A percentile compares a stretch with the other conserved stretches of the same genome.
Evolutionary conservation across 2,329 filamentous ascomycete species (phyloP).

Genomic region (Colletotrichum higginsianum): DNA sequence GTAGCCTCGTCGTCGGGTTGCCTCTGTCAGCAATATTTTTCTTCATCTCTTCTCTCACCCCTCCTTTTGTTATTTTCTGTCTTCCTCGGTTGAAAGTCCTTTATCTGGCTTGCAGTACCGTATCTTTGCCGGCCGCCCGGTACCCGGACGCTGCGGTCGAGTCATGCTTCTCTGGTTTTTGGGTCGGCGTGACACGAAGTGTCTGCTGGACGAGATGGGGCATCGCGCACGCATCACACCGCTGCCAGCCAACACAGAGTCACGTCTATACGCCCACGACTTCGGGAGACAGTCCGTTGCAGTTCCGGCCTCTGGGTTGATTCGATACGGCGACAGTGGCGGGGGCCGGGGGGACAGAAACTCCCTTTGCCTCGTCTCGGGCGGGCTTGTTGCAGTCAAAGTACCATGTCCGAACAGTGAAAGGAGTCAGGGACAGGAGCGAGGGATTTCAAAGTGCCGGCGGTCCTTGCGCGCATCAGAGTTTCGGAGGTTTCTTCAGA

Average conservation of each 20-base stretch:
- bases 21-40: neutral
- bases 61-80: neutral
- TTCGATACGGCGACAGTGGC: neutral
- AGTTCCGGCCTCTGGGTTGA: neutral
- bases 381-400: neutral
- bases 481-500: constrained; percentile 32
- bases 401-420: too few species aligned
- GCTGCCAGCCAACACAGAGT: neutral
- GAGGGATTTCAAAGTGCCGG: neutral
- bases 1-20: constrained; percentile 1
- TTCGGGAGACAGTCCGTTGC: neutral
- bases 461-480: constrained; percentile 31
- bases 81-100: neutral
- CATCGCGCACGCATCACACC: neutral
- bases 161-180: constrained; percentile 8
- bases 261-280: neutral
- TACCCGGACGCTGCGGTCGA: neutral
- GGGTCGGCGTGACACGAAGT: neutral
- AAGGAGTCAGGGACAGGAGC: neutral
- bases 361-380: neutral
- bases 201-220: constrained; percentile 7
- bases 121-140: neutral
- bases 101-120: neutral
- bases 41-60: neutral
- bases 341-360: too few species aligned